phyloP scores from a whole-genome alignment of 192 early-diverging fungal genomes.

The Cladochytrium replicatum region DNA sequence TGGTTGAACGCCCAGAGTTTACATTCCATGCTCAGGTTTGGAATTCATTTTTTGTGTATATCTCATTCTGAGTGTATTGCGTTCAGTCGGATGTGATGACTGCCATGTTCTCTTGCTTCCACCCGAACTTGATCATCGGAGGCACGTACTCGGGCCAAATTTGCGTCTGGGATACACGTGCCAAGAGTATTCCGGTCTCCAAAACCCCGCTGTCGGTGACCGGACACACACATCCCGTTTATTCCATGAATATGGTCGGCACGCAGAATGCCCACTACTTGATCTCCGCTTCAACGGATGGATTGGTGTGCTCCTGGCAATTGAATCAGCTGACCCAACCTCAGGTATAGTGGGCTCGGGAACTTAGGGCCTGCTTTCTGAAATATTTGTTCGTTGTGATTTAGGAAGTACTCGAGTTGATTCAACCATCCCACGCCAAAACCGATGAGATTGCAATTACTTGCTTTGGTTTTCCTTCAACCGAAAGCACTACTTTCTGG shows the following conservation, averaged over 20 bases:
- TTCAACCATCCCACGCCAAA: constrained; percentile 61
- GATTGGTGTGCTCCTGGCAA: constrained; percentile 92
- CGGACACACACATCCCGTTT: constrained; percentile 96
- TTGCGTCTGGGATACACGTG: constrained; percentile 91
- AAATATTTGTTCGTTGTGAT: neutral
- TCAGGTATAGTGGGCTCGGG: constrained; percentile 49
- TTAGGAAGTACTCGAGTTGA: constrained; percentile 71
- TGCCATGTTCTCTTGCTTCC: constrained; percentile 83
- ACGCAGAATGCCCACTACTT: constrained; percentile 93
- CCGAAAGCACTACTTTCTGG: constrained; percentile 87
- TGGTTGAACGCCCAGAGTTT: constrained; percentile 86
- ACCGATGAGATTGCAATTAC: constrained; percentile 94
- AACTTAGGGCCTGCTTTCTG: neutral
- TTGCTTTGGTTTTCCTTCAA: constrained; percentile 78
- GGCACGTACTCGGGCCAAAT: constrained; percentile 98
- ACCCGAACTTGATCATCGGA: constrained; percentile 85
- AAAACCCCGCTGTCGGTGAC: constrained; percentile 86
- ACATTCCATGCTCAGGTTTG: constrained; percentile 77
- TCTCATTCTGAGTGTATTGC: neutral
- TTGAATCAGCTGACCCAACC: constrained; percentile 97
- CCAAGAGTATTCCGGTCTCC: constrained; percentile 74
- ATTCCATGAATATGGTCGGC: constrained; percentile 79
- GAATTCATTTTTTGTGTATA: neutral
- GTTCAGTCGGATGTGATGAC: constrained; percentile 72
- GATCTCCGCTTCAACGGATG: constrained; percentile 89